phyloP scores from a whole-genome alignment of 495 filamentous ascomycete species.

The Podospora fimiseda region DNA sequence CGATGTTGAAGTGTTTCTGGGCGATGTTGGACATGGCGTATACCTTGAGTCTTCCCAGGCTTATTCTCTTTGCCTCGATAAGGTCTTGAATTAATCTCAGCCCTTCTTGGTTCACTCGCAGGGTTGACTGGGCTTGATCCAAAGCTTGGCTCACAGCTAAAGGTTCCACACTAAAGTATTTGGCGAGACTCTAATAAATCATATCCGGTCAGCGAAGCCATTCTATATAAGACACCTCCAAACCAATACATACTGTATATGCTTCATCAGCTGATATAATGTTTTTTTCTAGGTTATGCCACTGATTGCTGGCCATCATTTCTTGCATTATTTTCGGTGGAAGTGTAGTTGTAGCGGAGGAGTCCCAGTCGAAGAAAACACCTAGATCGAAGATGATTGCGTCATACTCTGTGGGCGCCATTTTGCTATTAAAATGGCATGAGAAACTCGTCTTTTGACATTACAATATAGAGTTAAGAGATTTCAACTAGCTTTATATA shows the following conservation, averaged over 20 bases:
- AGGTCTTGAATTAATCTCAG: neutral
- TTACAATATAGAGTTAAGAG: too few species aligned
- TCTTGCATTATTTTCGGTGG: neutral
- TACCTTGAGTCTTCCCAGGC: neutral
- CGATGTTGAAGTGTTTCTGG: neutral
- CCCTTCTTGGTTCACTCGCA: neutral
- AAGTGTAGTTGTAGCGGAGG: neutral
- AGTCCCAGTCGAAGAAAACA: neutral
- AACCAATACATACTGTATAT: neutral
- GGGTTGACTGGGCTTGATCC: neutral
- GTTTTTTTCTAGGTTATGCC: neutral
- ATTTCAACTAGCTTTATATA: too few species aligned
- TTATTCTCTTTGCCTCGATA: neutral
- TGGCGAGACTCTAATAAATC: neutral
- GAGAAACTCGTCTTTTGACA: too few species aligned
- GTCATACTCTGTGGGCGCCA: neutral
- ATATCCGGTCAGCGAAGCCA: neutral
- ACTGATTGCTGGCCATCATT: neutral
- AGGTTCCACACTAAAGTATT: neutral
- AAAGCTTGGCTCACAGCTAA: neutral
- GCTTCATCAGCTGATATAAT: neutral
- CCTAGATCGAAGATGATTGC: neutral
- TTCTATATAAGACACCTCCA: neutral
- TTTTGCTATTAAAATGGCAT: too few species aligned
- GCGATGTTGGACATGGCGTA: conserved; percentile 2